phyloP scores from a whole-genome alignment of 2,329 filamentous ascomycete species.

The Ciborinia camelliae region DNA sequence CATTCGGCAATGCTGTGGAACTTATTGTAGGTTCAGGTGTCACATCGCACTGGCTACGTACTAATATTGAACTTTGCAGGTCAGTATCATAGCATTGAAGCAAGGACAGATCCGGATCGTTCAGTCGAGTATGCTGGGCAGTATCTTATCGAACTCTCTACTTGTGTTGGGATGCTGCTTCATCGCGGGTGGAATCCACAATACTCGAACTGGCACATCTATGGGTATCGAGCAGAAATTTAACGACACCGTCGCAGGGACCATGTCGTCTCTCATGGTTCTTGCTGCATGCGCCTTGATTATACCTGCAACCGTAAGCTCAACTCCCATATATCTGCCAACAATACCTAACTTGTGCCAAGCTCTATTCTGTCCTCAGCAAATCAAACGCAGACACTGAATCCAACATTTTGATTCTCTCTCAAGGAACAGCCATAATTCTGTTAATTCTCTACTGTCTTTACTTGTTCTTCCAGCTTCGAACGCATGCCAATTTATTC shows the following conservation, averaged over 20 bases:
- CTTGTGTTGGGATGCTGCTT: conserved; percentile 82
- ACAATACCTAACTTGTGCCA: conserved; percentile 15
- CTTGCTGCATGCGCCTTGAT: conserved; percentile 74
- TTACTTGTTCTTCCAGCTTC: conserved; percentile 75
- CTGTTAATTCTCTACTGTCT: conserved; percentile 70
- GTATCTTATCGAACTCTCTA: conserved; percentile 89
- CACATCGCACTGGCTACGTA: background rate
- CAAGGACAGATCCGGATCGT: conserved; percentile 90
- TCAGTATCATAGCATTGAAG: conserved; percentile 85
- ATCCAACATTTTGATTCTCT: conserved; percentile 64
- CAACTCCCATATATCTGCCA: background rate
- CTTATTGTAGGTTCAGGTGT: conserved; percentile 43
- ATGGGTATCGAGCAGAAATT: conserved; percentile 63
- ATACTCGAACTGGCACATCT: conserved; percentile 39
- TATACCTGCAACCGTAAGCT: conserved; percentile 64
- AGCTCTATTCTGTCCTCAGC: conserved; percentile 65
- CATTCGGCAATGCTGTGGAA: conserved; percentile 51
- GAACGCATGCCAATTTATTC: conserved; percentile 70
- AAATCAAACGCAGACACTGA: conserved; percentile 43
- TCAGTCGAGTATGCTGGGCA: conserved; percentile 94
- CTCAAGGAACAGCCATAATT: conserved; percentile 72
- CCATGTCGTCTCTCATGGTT: conserved; percentile 69
- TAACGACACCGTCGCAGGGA: conserved; percentile 73
- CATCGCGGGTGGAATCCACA: conserved; percentile 65
- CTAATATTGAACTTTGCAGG: conserved; percentile 46